Percentiles rank a stretch among this genome's conserved stretches.
phyloP scores from a whole-genome alignment of 2,329 filamentous ascomycete species.

The Aureobasidium sp. region DNA sequence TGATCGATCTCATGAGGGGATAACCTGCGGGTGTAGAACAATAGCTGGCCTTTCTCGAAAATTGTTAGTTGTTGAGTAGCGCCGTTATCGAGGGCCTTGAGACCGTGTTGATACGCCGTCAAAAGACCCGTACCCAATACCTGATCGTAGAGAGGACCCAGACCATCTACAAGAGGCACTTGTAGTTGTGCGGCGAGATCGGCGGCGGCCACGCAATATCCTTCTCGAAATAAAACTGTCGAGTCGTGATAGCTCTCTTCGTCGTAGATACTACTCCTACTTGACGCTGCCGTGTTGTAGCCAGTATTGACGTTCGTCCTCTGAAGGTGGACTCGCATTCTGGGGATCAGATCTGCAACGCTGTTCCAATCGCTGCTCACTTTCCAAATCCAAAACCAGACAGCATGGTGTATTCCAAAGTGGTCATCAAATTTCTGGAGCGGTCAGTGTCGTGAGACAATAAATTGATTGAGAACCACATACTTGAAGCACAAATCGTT shows the following conservation, averaged over 20 bases:
- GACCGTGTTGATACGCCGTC: slow-evolving; percentile 7
- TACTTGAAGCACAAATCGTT: slow-evolving; percentile 61
- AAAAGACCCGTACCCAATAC: slow-evolving; percentile 55
- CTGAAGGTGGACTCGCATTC: slow-evolving; percentile 64
- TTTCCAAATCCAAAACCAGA: slow-evolving; percentile 82
- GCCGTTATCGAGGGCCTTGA: slow-evolving; percentile 4
- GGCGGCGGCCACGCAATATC: slow-evolving; percentile 72
- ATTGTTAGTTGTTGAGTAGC: slow-evolving; percentile 16
- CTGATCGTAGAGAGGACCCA: slow-evolving; percentile 64
- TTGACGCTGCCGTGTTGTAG: slow-evolving; percentile 23
- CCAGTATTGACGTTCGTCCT: slow-evolving; percentile 27
- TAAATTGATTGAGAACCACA: slow-evolving; percentile 11
- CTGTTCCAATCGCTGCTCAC: slow-evolving; percentile 69
- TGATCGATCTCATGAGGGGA: slow-evolving; percentile 51
- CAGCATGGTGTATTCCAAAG: slow-evolving; percentile 65
- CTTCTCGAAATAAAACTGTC: slow-evolving; percentile 67
- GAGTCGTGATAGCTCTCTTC: slow-evolving; percentile 58
- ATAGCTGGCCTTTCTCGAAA: slow-evolving; percentile 64
- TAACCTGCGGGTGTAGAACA: slow-evolving; percentile 66
- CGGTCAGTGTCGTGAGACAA: neutral
- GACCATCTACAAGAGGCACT: slow-evolving; percentile 43
- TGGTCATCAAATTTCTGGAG: slow-evolving; percentile 56
- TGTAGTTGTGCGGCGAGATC: slow-evolving; percentile 62
- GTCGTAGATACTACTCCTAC: slow-evolving; percentile 33
- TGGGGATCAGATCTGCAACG: slow-evolving; percentile 57